phyloP scores from a whole-genome alignment of 257 asterid species.

The Catharanthus roseus region DNA sequence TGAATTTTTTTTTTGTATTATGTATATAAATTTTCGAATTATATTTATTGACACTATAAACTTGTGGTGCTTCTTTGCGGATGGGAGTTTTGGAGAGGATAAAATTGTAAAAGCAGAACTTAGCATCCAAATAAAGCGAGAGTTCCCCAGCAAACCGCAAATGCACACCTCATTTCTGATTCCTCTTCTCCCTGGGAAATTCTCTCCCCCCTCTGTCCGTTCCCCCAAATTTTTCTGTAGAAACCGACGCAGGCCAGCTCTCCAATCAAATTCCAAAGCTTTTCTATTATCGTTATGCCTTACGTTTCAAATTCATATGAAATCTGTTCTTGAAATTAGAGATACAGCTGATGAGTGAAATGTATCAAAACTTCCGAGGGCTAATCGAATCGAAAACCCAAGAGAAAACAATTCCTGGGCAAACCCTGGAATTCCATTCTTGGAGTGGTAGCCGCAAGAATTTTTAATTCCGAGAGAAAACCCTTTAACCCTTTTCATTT shows the following conservation, averaged over 20 bases:
- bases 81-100: neutral
- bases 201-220: neutral
- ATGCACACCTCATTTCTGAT: no score
- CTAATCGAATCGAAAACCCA: neutral
- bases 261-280: neutral
- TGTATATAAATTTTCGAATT: no score
- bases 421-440: neutral
- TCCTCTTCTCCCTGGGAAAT: neutral
- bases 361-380: neutral
- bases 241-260: neutral
- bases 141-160: no score
- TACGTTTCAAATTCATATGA: neutral
- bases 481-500: neutral
- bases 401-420: neutral
- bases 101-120: neutral
- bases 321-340: neutral
- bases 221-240: neutral
- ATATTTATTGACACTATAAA: no score
- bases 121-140: neutral
- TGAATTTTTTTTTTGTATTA: no score
- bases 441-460: neutral
- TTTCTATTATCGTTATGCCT: neutral
- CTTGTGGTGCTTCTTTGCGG: no score
- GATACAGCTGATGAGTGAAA: no score
- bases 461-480: neutral